These are phyloP conservation scores for Phlebopus sp. DNA, from an alignment of 1,284 basidiomycete genomes.

Conservation along the genomic window DNA sequence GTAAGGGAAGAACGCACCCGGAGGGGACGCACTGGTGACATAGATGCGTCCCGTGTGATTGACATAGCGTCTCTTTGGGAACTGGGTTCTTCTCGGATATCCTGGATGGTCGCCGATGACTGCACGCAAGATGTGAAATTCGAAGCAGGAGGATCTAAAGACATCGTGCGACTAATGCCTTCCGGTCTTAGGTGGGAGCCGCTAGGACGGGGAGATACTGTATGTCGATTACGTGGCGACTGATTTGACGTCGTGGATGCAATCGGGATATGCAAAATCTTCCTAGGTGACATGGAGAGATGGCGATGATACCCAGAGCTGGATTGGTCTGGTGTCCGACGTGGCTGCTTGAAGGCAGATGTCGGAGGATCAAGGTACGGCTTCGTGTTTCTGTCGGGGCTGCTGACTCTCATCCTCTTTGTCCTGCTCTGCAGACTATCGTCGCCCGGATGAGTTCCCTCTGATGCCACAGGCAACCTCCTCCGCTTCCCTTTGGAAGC, in stretches of 20 bases:
- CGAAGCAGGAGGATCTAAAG: slow-evolving; percentile 52
- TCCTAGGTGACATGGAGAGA: slow-evolving; percentile 25
- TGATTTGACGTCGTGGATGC: slow-evolving; percentile 32
- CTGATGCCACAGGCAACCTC: slow-evolving; percentile 33
- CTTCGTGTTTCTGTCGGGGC: slow-evolving; percentile 38
- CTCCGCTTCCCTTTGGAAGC: slow-evolving; percentile 49
- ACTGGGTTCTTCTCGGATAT: slow-evolving; percentile 42
- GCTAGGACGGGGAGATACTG: slow-evolving; percentile 38
- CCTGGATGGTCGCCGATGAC: slow-evolving; percentile 20
- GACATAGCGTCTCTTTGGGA: slow-evolving; percentile 34
- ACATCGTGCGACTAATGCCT: slow-evolving; percentile 53
- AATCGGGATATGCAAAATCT: slow-evolving; percentile 25
- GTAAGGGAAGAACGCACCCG: slow-evolving; percentile 65
- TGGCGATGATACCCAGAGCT: slow-evolving; percentile 10
- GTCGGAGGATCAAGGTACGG: slow-evolving; percentile 57
- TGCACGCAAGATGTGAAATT: slow-evolving; percentile 25
- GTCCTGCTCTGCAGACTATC: slow-evolving; percentile 30
- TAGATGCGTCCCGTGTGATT: slow-evolving; percentile 33
- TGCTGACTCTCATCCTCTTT: slow-evolving; percentile 57
- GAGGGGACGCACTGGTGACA: slow-evolving; percentile 49
- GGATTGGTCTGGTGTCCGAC: slow-evolving; percentile 12
- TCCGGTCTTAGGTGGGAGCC: slow-evolving; percentile 27
- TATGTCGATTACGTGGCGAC: slow-evolving; percentile 35
- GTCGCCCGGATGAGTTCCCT: slow-evolving; percentile 31
- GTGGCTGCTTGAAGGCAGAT: slow-evolving; percentile 39